Conservation (phyloP, 31 red algal species). For the Odonthalia washingtoniensis region DNA sequence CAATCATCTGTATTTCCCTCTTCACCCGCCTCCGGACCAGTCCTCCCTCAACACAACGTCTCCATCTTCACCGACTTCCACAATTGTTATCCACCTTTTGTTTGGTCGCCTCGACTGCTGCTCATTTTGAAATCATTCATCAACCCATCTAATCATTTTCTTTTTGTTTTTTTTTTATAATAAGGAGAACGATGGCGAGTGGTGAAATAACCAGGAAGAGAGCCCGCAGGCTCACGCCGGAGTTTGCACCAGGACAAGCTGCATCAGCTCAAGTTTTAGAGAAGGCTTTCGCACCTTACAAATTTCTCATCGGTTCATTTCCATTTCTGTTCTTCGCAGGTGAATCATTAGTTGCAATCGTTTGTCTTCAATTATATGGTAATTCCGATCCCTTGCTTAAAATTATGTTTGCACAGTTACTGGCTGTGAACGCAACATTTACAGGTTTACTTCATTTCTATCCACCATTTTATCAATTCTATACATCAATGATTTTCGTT, state of each 20-base stretch:
- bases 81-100: too few species aligned
- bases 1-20: too few species aligned
- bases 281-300: slow-evolving; percentile 38
- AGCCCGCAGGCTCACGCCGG: slow-evolving; percentile 11
- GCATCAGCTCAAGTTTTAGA: slow-evolving; percentile 47
- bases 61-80: too few species aligned
- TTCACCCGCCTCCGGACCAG: too few species aligned
- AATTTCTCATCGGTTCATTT: background rate
- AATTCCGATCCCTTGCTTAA: slow-evolving; percentile 67
- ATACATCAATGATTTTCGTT: slow-evolving; percentile 77
- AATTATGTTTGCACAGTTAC: slow-evolving; percentile 63
- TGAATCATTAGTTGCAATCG: slow-evolving; percentile 51
- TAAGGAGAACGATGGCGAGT: too few species aligned
- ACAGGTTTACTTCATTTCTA: slow-evolving; percentile 68
- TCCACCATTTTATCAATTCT: slow-evolving; percentile 56
- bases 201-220: too few species aligned
- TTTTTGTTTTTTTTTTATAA: too few species aligned
- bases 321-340: slow-evolving; percentile 57
- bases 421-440: slow-evolving; percentile 58
- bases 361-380: slow-evolving; percentile 19
- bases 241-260: slow-evolving; percentile 43
- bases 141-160: too few species aligned
- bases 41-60: too few species aligned
- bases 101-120: too few species aligned
- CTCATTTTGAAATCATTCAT: too few species aligned